Percentiles rank a stretch among this genome's conserved stretches.
Conservation (phyloP, 208 protist species). For the Trypanosoma boissoni region DNA sequence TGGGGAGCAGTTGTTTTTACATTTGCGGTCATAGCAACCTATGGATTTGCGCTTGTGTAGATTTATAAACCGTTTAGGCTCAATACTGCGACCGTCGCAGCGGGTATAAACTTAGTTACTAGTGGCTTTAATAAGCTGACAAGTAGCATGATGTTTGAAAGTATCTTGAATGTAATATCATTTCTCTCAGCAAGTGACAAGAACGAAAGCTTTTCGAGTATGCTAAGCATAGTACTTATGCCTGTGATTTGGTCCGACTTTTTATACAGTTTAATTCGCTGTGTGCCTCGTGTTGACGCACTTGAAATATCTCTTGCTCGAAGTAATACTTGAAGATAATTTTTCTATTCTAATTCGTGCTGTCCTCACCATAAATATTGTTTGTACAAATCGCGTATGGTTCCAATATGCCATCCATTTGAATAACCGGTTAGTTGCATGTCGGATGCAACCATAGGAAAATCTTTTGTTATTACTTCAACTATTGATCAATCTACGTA, state of each 20-base stretch:
- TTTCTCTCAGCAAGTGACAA: conserved; percentile 26
- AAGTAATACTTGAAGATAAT: conserved; percentile 11
- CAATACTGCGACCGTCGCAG: background rate
- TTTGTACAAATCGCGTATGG: conserved; percentile 33
- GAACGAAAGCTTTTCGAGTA: conserved; percentile 19
- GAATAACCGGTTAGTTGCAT: conserved; percentile 16
- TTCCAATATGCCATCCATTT: conserved; percentile 35
- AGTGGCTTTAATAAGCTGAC: conserved; percentile 32
- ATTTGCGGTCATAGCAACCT: conserved; percentile 20
- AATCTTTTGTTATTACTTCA: conserved; percentile 49
- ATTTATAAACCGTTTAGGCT: conserved; percentile 16
- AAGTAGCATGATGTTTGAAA: conserved; percentile 32
- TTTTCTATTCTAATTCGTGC: conserved; percentile 24
- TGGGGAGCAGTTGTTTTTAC: conserved; percentile 14
- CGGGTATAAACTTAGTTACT: conserved; percentile 13
- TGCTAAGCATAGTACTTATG: conserved; percentile 25
- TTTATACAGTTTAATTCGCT: conserved; percentile 28
- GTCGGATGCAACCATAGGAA: conserved; percentile 36
- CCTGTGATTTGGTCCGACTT: conserved; percentile 21
- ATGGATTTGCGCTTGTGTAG: conserved; percentile 8
- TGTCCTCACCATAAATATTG: conserved; percentile 25
- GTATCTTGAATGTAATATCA: conserved; percentile 34
- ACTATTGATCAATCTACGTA: conserved; percentile 54
- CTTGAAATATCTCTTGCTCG: conserved; percentile 22
- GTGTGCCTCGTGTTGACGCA: conserved; percentile 26